These are phyloP conservation scores for Oldenlandia corymbosa DNA, from an alignment of 257 asterid species.

Conservation along the genomic window DNA sequence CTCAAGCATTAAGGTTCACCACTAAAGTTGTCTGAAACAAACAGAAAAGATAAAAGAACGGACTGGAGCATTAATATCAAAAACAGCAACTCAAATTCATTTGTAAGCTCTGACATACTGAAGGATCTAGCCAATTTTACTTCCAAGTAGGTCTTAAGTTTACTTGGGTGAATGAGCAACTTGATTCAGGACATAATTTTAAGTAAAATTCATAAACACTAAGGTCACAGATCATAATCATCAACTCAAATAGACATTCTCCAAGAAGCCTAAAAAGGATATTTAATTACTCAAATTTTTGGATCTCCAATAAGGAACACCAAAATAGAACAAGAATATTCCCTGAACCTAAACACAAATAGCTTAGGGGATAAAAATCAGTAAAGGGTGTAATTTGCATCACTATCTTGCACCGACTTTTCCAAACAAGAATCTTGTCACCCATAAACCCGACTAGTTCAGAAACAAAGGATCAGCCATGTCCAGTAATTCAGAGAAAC, in stretches of 20 bases:
- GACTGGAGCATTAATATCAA: not conserved
- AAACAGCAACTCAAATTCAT: not conserved
- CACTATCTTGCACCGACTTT: too few relatives aligned
- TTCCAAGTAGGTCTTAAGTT: not conserved
- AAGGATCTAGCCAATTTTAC: not conserved
- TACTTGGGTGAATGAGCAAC: conserved; percentile 1
- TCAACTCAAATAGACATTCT: not conserved
- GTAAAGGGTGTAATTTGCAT: too few relatives aligned
- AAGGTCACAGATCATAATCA: not conserved
- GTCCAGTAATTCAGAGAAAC: not conserved
- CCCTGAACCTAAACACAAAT: not conserved
- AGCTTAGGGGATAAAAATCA: too few relatives aligned
- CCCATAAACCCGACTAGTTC: too few relatives aligned
- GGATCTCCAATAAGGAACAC: too few relatives aligned
- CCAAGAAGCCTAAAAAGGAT: not conserved
- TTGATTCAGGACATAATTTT: not conserved
- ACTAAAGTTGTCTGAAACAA: too few relatives aligned
- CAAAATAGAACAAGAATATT: not conserved
- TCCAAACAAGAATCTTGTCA: too few relatives aligned
- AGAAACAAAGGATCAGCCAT: not conserved
- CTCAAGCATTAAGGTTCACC: not conserved
- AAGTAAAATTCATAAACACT: too few relatives aligned
- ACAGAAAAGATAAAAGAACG: too few relatives aligned
- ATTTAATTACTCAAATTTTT: too few relatives aligned
- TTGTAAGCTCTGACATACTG: not conserved